Conservation (phyloP, 768 basidiomycete species). For the Agaricus subrufescens region DNA sequence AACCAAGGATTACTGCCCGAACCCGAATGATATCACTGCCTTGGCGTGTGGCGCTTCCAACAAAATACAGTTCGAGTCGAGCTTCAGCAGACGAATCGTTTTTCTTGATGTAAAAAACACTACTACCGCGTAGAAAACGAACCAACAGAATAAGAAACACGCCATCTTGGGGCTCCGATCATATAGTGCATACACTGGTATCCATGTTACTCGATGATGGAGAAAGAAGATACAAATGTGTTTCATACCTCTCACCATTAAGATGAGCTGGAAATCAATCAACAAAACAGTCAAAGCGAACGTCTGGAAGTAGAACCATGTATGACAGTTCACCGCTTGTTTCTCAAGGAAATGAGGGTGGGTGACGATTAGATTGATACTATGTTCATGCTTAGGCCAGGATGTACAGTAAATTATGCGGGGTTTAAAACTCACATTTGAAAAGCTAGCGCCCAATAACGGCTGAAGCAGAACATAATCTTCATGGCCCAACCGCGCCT, state of each 20-base stretch:
- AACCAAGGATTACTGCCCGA: not conserved
- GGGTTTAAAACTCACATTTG: not conserved
- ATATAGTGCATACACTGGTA: not conserved
- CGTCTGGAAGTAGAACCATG: constrained; percentile 1
- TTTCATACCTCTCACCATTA: not conserved
- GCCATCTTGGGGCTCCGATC: not conserved
- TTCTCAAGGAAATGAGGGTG: not conserved
- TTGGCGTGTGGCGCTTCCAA: not conserved
- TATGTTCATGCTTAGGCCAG: too few relatives aligned
- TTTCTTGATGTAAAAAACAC: not conserved
- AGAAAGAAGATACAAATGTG: not conserved
- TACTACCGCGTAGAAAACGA: not conserved
- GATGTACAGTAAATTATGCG: too few relatives aligned
- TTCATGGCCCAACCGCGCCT: not conserved
- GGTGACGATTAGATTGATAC: not conserved
- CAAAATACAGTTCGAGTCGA: not conserved
- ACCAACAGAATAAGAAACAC: not conserved
- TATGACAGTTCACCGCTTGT: not conserved
- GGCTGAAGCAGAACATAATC: not conserved
- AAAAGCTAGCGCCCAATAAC: not conserved
- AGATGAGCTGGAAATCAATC: not conserved
- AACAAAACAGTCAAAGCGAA: not conserved
- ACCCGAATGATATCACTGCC: not conserved
- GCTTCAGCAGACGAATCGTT: not conserved
- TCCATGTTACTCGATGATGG: not conserved